A percentile compares a stretch with the other conserved stretches of the same genome.
Evolutionary conservation across 768 basidiomycete species (phyloP).

Genomic region (Hydnomerulius pinastri): DNA sequence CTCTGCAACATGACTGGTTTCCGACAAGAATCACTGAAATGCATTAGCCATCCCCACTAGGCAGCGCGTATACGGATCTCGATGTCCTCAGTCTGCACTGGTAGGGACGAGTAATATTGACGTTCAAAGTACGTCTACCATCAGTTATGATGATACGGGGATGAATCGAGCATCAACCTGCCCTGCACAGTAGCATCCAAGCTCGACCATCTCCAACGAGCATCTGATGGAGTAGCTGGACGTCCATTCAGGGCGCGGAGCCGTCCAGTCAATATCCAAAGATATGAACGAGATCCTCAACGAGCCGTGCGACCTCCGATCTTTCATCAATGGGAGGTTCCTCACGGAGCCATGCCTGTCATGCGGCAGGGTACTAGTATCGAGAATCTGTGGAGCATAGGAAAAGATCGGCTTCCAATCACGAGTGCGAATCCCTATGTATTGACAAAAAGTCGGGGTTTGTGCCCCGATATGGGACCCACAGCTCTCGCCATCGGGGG

Average conservation of each 20-base stretch:
- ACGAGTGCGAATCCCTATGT: conserved; percentile 20
- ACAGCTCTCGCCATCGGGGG: conserved; percentile 13
- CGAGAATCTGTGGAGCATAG: conserved; percentile 9
- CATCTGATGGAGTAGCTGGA: too few species aligned
- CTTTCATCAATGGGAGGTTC: not conserved
- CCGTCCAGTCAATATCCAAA: conserved; percentile 8
- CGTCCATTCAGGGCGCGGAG: conserved; percentile 4
- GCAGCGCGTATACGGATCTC: not conserved
- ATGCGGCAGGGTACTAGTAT: conserved; percentile 1
- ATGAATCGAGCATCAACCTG: too few species aligned
- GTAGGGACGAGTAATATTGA: not conserved
- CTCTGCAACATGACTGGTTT: not conserved
- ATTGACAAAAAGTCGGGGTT: conserved; percentile 17
- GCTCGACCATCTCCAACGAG: too few species aligned
- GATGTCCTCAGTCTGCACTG: too few species aligned
- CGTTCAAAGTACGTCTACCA: too few species aligned
- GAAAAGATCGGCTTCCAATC: conserved; percentile 3
- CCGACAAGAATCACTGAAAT: not conserved
- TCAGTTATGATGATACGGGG: not conserved
- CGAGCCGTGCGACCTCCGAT: not conserved
- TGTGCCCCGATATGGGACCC: conserved; percentile 27
- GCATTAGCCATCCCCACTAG: not conserved
- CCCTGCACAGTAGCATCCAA: too few species aligned
- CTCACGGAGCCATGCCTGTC: not conserved
- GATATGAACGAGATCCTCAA: conserved; percentile 21